phyloP scores from a whole-genome alignment of 768 basidiomycete genomes.

The Tulasnella sp. region DNA sequence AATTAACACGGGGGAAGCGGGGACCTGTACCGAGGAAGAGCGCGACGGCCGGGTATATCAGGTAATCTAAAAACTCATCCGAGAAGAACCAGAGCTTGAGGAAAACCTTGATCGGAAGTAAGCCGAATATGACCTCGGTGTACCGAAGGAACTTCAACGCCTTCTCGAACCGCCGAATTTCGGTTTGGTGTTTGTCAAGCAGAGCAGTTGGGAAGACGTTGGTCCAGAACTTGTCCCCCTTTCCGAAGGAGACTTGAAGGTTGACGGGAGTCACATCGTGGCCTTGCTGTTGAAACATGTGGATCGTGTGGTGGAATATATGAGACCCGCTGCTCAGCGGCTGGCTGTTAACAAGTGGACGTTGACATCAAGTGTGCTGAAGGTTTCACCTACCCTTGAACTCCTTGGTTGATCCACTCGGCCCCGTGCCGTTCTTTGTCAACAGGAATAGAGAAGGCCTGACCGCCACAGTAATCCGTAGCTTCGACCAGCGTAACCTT shows the following conservation, averaged over 20 bases:
- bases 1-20: neutral
- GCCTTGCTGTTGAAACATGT: constrained; percentile 38
- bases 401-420: constrained; percentile 44
- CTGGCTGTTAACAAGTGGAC: neutral
- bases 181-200: constrained; percentile 37
- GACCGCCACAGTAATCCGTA: constrained; percentile 42
- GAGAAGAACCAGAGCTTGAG: constrained; percentile 43
- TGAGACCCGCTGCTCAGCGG: constrained; percentile 31
- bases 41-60: constrained; percentile 30
- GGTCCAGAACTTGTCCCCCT: constrained; percentile 45
- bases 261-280: constrained; percentile 37
- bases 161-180: constrained; percentile 41
- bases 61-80: constrained; percentile 34
- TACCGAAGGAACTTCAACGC: constrained; percentile 39
- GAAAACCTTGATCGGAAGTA: constrained; percentile 42
- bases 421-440: constrained; percentile 39
- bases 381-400: constrained; percentile 36
- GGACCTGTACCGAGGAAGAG: constrained; percentile 29
- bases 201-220: constrained; percentile 45
- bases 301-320: constrained; percentile 42
- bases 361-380: neutral
- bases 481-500: constrained; percentile 40
- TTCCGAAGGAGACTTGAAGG: constrained; percentile 39
- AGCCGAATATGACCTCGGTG: constrained; percentile 40
- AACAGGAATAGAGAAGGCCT: constrained; percentile 42